These are phyloP conservation scores for Candida suzukii DNA, from an alignment of 805 yeast genomes.

Conservation along the genomic window DNA sequence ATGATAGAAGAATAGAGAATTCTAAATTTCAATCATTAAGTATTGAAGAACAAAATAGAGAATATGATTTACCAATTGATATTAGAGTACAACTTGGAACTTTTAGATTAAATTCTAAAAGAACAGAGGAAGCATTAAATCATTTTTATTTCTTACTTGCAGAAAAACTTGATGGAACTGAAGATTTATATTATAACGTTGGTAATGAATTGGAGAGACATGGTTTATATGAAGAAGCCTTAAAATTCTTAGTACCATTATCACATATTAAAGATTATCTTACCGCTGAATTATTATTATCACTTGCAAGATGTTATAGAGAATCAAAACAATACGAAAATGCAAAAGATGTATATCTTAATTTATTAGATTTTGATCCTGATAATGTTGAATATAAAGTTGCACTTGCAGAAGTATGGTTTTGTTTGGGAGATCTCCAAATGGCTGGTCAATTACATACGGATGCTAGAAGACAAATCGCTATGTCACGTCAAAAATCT, in stretches of 20 bases:
- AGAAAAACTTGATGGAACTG: constrained; percentile 45
- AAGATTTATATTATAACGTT: constrained; percentile 71
- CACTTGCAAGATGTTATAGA: constrained; percentile 71
- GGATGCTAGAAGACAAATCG: constrained; percentile 43
- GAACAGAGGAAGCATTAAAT: constrained; percentile 59
- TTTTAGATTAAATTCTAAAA: constrained; percentile 58
- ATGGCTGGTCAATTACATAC: constrained; percentile 47
- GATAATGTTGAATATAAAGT: constrained; percentile 66
- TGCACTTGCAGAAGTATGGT: constrained; percentile 76
- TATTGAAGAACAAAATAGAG: constrained; percentile 30
- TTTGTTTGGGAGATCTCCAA: constrained; percentile 53
- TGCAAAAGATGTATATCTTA: constrained; percentile 54
- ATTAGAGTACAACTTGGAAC: constrained; percentile 76
- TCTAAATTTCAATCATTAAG: constrained; percentile 35
- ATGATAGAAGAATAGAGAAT: constrained; percentile 52
- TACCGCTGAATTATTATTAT: constrained; percentile 43
- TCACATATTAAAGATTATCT: constrained; percentile 46
- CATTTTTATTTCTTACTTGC: constrained; percentile 62
- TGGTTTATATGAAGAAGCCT: constrained; percentile 70
- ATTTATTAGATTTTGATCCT: constrained; percentile 49
- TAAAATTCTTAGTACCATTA: constrained; percentile 55
- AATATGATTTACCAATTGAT: constrained; percentile 70
- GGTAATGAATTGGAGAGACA: constrained; percentile 67
- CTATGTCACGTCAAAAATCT: constrained; percentile 13
- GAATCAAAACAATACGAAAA: constrained; percentile 63